Evolutionary conservation across 306 rosid species (phyloP), one percentile per base, ranked within the genome.

Genomic region (Cicer judaicum): DNA sequence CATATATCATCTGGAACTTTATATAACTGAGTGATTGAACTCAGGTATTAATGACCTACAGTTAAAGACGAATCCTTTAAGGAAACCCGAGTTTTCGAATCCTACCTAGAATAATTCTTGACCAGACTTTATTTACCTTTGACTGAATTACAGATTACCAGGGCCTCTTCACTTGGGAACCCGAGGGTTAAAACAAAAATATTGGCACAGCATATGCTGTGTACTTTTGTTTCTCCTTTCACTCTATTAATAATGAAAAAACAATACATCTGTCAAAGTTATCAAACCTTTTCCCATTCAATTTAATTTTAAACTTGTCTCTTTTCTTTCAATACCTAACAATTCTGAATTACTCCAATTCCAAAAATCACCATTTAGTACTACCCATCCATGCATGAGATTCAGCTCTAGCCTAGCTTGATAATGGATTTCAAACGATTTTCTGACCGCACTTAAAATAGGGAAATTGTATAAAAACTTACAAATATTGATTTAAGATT

Each of bases 401-500:
- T 69, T 83, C 79, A 63, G 61, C 78, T 68, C 61, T 47, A 15
- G 4, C 55, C 41, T 56, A 62, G 61, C 47, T 49, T 29, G 43
- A 73, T 21, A 64, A 19, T 36, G 43, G 41, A 53, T 59, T 65
- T 56, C 70, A n/a, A 74, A 74, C 44, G 39, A 54, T 39, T 38
- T 68, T 42, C 43, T 13, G 7, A 34, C 8, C 8, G 16, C 12
- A 12, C 34, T 8, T 36, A 34, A 65, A 76, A 41, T 43, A 5
- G 47, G 15, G 40, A 72, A 72, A 18, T 42, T 16, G 70, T 74
- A 66, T 56, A 12, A 63, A 63, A 57, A 85, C 97, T 85, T 90
- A 92, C 98, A 74, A 87, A 86, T 56, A 66, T 38, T 47, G 92
- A 78, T 77, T 77, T 83, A 3, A 90, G 29, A 76, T 65, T 63